Evolutionary conservation across 306 rosid species (phyloP), one percentile per base, ranked within the genome.

Genomic region (Vigna angularis): DNA sequence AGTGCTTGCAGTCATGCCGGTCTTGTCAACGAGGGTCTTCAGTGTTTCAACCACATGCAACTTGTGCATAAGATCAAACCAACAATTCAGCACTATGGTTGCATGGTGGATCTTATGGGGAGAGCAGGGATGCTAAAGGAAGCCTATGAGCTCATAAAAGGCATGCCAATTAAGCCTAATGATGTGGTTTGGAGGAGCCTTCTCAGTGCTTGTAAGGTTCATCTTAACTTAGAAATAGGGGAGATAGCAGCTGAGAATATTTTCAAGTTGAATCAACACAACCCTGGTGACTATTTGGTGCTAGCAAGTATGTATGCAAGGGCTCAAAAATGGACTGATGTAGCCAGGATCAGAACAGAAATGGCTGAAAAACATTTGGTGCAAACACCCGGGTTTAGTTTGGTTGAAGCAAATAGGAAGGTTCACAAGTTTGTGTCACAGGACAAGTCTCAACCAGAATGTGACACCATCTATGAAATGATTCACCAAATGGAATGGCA

Each of bases 401-500:
- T 84, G 74, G 91, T 94, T 30, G 97, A 90, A 87, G 94, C 87
- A 55, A 80, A 88, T 74, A 89, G 89, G 65, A 73, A 67, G 38
- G 89, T 90, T 1, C 75, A 81, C 88, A 84, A 85, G 88, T 94
- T 94, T 79, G 94, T 90, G 73, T 94, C 98, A 32, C 89, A 87
- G 70, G 98, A 93, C 81, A 90, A 75, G 88, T 85, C 90, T 66
- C 82, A 76, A 69, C 87, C 88, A 0, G 75, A 79, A 55, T 83
- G 77, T 45, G 59, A 74, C 15, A 72, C 65, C 44, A 70, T 91
- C 44, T 79, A 89, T 4, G 87, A 89, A 59, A 90, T 90, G 96
- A 88, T 94, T 82, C 94, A 91, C 88, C 97, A 94, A 83, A 94
- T 94, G 96, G 97, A 94, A 84, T 94, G 97, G 98, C 97, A 94